phyloP scores from a whole-genome alignment of 495 filamentous ascomycete species.

The Neurospora africana region DNA sequence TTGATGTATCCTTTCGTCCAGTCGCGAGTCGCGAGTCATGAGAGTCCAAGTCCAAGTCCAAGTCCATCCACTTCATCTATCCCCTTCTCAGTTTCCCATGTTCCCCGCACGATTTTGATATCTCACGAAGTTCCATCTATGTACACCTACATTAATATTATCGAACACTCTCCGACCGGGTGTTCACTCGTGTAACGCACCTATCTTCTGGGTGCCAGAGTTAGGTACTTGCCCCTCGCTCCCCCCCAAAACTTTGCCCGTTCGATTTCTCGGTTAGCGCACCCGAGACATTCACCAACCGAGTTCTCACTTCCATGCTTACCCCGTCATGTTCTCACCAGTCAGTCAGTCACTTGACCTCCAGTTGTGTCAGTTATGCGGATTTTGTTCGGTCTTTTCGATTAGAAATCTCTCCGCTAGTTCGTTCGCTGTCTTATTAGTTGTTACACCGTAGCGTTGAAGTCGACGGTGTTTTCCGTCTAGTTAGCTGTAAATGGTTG shows the following conservation, averaged over 20 bases:
- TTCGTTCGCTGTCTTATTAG: not conserved
- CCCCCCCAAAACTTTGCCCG: not conserved
- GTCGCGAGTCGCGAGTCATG: not conserved
- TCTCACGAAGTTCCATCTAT: not conserved
- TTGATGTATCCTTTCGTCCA: not conserved
- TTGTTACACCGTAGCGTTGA: not conserved
- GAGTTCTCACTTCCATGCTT: not conserved
- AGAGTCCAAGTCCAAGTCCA: not conserved
- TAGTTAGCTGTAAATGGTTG: too few relatives aligned
- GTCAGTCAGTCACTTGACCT: not conserved
- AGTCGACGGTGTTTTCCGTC: not conserved
- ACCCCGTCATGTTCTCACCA: not conserved
- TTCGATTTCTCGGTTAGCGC: not conserved
- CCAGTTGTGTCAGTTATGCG: not conserved
- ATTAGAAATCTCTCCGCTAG: not conserved
- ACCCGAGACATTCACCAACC: not conserved
- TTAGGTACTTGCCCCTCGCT: not conserved
- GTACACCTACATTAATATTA: not conserved
- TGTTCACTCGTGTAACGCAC: not conserved
- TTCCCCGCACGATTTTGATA: not conserved
- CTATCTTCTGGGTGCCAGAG: not conserved
- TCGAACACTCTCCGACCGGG: not conserved
- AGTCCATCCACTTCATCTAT: not conserved
- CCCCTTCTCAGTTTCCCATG: not conserved
- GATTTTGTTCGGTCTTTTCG: not conserved